Conservation (phyloP, 805 yeast species). For the Suhomyces pyralidae region DNA sequence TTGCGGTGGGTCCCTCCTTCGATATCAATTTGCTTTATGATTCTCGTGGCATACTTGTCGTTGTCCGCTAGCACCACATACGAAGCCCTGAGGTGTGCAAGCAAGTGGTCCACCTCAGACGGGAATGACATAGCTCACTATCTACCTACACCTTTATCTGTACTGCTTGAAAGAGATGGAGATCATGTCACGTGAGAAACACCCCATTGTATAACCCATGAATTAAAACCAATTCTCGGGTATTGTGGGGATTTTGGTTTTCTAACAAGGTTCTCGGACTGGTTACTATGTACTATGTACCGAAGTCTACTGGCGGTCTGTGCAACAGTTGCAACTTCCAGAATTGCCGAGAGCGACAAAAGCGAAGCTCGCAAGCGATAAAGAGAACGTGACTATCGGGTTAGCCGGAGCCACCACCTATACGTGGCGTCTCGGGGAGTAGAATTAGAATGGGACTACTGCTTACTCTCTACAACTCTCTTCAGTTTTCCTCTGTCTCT, state of each 20-base stretch:
- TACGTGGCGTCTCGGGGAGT: no score
- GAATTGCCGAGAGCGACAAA: not conserved
- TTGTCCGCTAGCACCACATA: constrained; percentile 22
- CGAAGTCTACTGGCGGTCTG: no score
- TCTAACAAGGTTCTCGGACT: no score
- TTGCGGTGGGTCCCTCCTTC: not conserved
- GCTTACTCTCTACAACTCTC: no score
- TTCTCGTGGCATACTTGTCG: constrained; percentile 19
- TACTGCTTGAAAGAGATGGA: not conserved
- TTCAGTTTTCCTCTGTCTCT: no score
- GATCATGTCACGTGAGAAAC: not conserved
- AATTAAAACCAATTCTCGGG: no score
- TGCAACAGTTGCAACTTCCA: not conserved
- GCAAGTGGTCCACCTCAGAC: constrained; percentile 26
- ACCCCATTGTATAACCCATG: no score
- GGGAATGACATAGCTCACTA: constrained; percentile 35
- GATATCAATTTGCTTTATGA: constrained; percentile 16
- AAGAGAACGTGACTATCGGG: not conserved
- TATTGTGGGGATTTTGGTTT: no score
- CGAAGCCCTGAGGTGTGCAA: constrained; percentile 28
- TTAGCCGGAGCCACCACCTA: not conserved
- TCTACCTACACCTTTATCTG: not conserved
- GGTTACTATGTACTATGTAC: no score
- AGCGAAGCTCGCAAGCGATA: not conserved
- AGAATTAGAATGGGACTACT: no score